These are phyloP conservation scores for Pythium aristosporum DNA, from an alignment of 352 stramenopile genomes.

Conservation along the genomic window DNA sequence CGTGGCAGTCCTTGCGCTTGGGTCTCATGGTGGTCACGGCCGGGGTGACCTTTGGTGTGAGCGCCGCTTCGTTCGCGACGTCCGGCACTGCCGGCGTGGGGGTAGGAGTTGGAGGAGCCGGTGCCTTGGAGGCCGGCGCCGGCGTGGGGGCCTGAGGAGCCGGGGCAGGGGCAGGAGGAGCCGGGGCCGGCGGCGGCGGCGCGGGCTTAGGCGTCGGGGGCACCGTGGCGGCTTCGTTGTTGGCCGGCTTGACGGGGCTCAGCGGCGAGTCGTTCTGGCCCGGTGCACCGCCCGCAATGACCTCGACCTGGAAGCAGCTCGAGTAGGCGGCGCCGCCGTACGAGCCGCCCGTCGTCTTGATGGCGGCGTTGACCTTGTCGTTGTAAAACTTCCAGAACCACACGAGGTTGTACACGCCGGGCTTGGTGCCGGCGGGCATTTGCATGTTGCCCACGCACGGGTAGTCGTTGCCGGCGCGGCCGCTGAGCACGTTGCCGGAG, in stretches of 20 bases:
- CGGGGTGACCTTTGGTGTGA: slow-evolving; percentile 7
- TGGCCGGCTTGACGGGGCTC: slow-evolving; percentile 19
- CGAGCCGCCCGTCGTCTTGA: slow-evolving; percentile 39
- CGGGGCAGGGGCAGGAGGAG: slow-evolving; percentile 11
- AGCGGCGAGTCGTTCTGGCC: slow-evolving; percentile 12
- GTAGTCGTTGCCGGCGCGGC: slow-evolving; percentile 48
- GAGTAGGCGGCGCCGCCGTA: slow-evolving; percentile 62
- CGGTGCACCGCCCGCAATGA: slow-evolving; percentile 25
- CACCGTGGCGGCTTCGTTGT: slow-evolving; percentile 20
- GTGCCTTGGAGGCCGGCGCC: not conserved
- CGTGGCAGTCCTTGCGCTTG: slow-evolving; percentile 23
- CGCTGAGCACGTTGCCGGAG: slow-evolving; percentile 36
- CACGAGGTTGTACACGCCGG: slow-evolving; percentile 62
- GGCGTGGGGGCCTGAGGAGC: slow-evolving; percentile 14
- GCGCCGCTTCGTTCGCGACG: not conserved
- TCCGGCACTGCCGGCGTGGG: not conserved
- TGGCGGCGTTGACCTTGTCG: slow-evolving; percentile 44
- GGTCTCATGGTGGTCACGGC: slow-evolving; percentile 18
- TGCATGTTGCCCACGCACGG: slow-evolving; percentile 51
- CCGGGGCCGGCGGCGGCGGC: slow-evolving; percentile 2
- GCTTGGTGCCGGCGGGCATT: slow-evolving; percentile 39
- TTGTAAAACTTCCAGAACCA: slow-evolving; percentile 81
- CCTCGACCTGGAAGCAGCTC: slow-evolving; percentile 61
- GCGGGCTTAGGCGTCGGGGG: slow-evolving; percentile 2
- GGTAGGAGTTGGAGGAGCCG: not conserved